Percentiles rank a stretch among this genome's conserved stretches.
These are phyloP conservation scores for Trichoderma koningii DNA, from an alignment of 2,329 filamentous ascomycete genomes.

Conservation along the genomic window DNA sequence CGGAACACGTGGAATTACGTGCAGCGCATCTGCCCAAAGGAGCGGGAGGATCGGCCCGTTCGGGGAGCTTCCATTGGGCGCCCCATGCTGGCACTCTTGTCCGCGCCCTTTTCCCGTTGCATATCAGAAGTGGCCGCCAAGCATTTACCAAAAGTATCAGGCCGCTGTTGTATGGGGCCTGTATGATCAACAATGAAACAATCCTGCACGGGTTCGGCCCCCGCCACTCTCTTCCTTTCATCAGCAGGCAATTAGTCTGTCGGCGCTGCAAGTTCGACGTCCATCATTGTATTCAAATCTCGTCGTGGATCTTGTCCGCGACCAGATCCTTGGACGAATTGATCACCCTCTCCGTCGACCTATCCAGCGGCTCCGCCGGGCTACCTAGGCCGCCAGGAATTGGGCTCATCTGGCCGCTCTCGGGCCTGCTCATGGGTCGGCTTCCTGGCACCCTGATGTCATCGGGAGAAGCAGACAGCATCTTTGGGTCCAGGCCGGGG, in stretches of 20 bases:
- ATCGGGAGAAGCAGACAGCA: constrained; percentile 77
- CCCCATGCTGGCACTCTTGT: not conserved
- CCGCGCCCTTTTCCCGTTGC: not conserved
- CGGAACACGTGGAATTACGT: not conserved
- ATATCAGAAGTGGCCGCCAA: not conserved
- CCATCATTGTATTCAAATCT: constrained; percentile 44
- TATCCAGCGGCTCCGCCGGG: constrained; percentile 48
- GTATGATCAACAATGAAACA: not conserved
- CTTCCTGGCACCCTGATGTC: constrained; percentile 70
- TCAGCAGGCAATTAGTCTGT: not conserved
- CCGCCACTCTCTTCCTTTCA: not conserved
- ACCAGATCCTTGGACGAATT: constrained; percentile 54
- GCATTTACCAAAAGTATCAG: not conserved
- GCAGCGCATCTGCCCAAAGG: constrained; percentile 4
- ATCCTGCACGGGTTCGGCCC: not conserved
- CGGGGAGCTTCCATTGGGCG: not conserved
- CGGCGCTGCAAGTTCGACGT: not conserved
- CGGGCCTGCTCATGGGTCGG: constrained; percentile 35
- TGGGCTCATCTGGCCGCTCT: constrained; percentile 47
- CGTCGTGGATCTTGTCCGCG: constrained; percentile 55
- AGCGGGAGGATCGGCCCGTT: constrained; percentile 5
- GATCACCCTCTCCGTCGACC: constrained; percentile 52
- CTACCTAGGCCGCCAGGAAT: constrained; percentile 51
- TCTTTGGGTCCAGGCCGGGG: constrained; percentile 63
- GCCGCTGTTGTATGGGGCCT: not conserved